Evolutionary conservation across 2,329 filamentous ascomycete genomes (phyloP).

Genomic region (Chaetomium strumarium): DNA sequence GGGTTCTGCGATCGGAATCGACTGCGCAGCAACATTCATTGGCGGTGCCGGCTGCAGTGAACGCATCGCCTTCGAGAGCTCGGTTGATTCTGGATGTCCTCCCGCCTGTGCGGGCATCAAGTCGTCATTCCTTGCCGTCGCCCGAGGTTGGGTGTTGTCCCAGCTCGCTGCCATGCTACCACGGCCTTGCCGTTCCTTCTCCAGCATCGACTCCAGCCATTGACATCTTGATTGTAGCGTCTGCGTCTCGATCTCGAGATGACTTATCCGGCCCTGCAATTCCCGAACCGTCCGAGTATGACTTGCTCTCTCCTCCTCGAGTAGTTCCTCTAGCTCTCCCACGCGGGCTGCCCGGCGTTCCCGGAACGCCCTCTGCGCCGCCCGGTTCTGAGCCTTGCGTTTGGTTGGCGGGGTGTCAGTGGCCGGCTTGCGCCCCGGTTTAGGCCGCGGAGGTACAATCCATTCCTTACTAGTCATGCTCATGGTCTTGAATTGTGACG

Average conservation of each 20-base stretch:
- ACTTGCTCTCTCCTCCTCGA: conserved; percentile 54
- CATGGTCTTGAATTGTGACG: conserved; percentile 33
- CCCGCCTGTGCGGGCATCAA: conserved; percentile 8
- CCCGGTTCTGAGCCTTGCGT: conserved; percentile 89
- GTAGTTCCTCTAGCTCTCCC: conserved; percentile 63
- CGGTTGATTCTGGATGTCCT: neutral
- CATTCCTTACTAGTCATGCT: conserved; percentile 76
- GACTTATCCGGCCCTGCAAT: conserved; percentile 49
- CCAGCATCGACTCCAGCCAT: conserved; percentile 57
- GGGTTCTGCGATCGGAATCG: conserved; percentile 25
- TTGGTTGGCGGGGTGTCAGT: conserved; percentile 90
- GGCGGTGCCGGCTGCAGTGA: conserved; percentile 13
- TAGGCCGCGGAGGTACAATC: conserved; percentile 76
- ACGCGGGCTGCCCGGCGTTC: conserved; percentile 82
- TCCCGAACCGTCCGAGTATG: conserved; percentile 54
- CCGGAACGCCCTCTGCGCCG: conserved; percentile 84
- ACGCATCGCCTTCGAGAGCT: conserved; percentile 1
- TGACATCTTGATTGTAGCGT: conserved; percentile 58
- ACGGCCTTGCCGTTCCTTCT: conserved; percentile 49
- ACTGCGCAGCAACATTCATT: conserved; percentile 5
- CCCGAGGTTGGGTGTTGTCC: conserved; percentile 9
- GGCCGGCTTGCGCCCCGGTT: conserved; percentile 88
- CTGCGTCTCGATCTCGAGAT: conserved; percentile 60
- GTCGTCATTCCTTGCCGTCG: conserved; percentile 4
- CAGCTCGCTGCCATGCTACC: conserved; percentile 9